A percentile compares a stretch with the other conserved stretches of the same genome.
Evolutionary conservation across 495 filamentous ascomycete species (phyloP).

Genomic region (Neurospora sp.): DNA sequence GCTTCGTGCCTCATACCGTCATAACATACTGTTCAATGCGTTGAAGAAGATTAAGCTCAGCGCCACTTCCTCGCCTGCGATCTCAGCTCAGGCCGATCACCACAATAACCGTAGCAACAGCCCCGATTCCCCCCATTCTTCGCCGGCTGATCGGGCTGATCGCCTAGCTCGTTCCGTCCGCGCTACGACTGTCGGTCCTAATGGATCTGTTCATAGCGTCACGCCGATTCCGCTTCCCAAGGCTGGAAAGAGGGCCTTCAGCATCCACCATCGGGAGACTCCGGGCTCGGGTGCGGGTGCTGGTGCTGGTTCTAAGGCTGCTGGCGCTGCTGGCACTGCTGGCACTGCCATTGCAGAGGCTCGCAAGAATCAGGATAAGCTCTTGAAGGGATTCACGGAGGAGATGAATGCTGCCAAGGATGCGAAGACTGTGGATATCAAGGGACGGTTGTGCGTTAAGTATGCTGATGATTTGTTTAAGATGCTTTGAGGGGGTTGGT

Average conservation of each 20-base stretch:
- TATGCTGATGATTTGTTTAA: slow-evolving; percentile 19
- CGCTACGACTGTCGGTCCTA: neutral
- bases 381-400: slow-evolving; percentile 3
- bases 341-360: neutral
- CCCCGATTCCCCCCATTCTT: neutral
- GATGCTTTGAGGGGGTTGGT: neutral
- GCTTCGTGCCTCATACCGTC: slow-evolving; percentile 7
- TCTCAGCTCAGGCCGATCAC: neutral
- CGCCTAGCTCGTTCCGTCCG: neutral
- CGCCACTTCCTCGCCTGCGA: too few relatives aligned
- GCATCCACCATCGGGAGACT: neutral
- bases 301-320: neutral
- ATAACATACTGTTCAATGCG: slow-evolving; percentile 14
- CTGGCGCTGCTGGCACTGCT: too few relatives aligned
- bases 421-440: slow-evolving; percentile 6
- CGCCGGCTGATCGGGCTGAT: neutral
- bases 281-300: neutral
- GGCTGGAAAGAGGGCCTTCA: neutral
- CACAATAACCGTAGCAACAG: neutral
- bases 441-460: slow-evolving; percentile 11
- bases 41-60: slow-evolving; percentile 9
- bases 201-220: fast-evolving
- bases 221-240: neutral
- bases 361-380: slow-evolving; percentile 14
- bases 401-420: slow-evolving; percentile 11